These are phyloP conservation scores for Rhizoclosmatium sp. DNA, from an alignment of 192 early-diverging fungal genomes.

Conservation along the genomic window DNA sequence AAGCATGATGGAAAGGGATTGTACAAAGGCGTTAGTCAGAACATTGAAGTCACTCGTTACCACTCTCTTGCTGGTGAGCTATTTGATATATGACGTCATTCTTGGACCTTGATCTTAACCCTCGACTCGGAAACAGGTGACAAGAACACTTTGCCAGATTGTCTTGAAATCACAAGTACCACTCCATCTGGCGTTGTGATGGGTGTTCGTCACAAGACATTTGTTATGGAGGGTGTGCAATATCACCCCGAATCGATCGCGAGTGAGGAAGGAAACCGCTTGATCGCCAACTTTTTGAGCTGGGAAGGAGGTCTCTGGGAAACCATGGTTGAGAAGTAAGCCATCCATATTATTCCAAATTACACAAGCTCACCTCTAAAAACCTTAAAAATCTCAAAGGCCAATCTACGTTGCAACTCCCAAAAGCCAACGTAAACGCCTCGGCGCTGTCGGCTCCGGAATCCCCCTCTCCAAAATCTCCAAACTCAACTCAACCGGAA, in stretches of 20 bases:
- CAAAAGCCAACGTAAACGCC: conserved; percentile 22
- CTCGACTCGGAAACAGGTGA: conserved; percentile 53
- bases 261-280: conserved; percentile 85
- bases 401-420: conserved; percentile 22
- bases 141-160: conserved; percentile 77
- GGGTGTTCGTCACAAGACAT: conserved; percentile 92
- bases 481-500: conserved; percentile 63
- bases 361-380: too few species aligned
- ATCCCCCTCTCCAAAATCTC: conserved; percentile 53
- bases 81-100: conserved; percentile 2
- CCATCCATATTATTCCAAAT: neutral
- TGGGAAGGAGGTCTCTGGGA: conserved; percentile 90
- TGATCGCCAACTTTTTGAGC: conserved; percentile 91
- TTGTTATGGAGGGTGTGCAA: conserved; percentile 94
- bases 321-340: conserved; percentile 48
- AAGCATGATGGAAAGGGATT: conserved; percentile 91
- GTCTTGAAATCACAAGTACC: conserved; percentile 86
- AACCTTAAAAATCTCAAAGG: neutral
- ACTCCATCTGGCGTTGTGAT: conserved; percentile 88
- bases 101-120: neutral
- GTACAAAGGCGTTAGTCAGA: conserved; percentile 84
- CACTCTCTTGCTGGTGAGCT: conserved; percentile 88
- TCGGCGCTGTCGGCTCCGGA: conserved; percentile 19
- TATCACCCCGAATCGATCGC: conserved; percentile 98
- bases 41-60: conserved; percentile 91